phyloP scores from a whole-genome alignment of 164 flowering plant genomes.

The Sextonia rubra region DNA sequence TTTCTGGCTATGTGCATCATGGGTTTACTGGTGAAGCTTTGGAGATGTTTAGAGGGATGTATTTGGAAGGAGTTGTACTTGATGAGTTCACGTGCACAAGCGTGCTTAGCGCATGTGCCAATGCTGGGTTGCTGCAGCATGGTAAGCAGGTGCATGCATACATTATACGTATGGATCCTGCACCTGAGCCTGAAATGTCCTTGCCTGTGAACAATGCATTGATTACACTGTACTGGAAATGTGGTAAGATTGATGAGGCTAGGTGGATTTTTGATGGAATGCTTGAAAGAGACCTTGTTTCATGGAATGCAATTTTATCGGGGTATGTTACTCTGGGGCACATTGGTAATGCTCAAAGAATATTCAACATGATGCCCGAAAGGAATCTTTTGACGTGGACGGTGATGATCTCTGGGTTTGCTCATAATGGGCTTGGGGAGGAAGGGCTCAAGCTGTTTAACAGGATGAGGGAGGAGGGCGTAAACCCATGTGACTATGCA shows the following conservation, averaged over 20 bases:
- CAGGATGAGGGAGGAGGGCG: slow-evolving; percentile 47
- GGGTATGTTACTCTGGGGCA: slow-evolving; percentile 33
- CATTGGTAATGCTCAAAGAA: slow-evolving; percentile 28
- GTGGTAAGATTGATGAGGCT: slow-evolving; percentile 37
- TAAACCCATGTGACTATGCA: slow-evolving; percentile 67
- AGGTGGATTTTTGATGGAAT: slow-evolving; percentile 32
- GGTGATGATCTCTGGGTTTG: slow-evolving; percentile 56
- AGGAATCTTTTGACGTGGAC: slow-evolving; percentile 43
- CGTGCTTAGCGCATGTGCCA: slow-evolving; percentile 47
- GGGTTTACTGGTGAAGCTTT: slow-evolving; percentile 34
- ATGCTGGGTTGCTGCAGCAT: slow-evolving; percentile 26
- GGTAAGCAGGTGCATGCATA: slow-evolving; percentile 51
- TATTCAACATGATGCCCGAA: slow-evolving; percentile 37
- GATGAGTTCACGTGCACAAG: slow-evolving; percentile 56
- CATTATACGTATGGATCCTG: slow-evolving; percentile 30
- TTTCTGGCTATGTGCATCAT: slow-evolving; percentile 53
- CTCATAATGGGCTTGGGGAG: slow-evolving; percentile 67
- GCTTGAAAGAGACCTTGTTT: slow-evolving; percentile 38
- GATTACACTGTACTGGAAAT: slow-evolving; percentile 45
- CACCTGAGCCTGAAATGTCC: slow-evolving; percentile 13
- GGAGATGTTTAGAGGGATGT: slow-evolving; percentile 41
- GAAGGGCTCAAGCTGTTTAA: slow-evolving; percentile 62
- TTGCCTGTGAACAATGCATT: slow-evolving; percentile 48
- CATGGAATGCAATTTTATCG: slow-evolving; percentile 53
- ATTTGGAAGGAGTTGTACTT: slow-evolving; percentile 21